These are phyloP conservation scores for Globisporangium solare DNA, from an alignment of 352 stramenopile genomes.

Conservation along the genomic window DNA sequence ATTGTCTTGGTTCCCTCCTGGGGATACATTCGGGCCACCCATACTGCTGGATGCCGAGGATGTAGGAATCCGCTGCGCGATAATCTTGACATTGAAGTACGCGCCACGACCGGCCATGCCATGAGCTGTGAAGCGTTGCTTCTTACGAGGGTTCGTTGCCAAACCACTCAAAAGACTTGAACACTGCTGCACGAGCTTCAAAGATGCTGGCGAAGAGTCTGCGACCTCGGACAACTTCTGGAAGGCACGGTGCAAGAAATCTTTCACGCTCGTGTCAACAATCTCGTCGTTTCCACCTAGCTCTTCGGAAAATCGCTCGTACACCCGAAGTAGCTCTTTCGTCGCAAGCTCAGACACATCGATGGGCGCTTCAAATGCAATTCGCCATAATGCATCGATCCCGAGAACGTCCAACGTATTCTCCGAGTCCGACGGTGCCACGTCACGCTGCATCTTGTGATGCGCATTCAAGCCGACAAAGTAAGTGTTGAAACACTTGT, in stretches of 20 bases:
- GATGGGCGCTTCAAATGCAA: slow-evolving; percentile 75
- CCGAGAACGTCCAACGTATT: slow-evolving; percentile 47
- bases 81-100: slow-evolving; percentile 76
- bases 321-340: slow-evolving; percentile 73
- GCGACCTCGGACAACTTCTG: slow-evolving; percentile 51
- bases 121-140: slow-evolving; percentile 54
- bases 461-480: slow-evolving; percentile 76
- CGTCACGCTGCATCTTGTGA: slow-evolving; percentile 27
- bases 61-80: slow-evolving; percentile 72
- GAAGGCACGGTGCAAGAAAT: slow-evolving; percentile 83
- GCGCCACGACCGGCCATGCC: slow-evolving; percentile 64
- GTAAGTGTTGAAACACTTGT: slow-evolving; percentile 87
- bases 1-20: slow-evolving; percentile 37
- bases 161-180: slow-evolving; percentile 67
- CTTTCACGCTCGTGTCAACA: slow-evolving; percentile 41
- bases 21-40: slow-evolving; percentile 14
- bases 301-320: slow-evolving; percentile 50
- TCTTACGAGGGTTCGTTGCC: slow-evolving; percentile 44
- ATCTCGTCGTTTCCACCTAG: slow-evolving; percentile 27
- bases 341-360: slow-evolving; percentile 77
- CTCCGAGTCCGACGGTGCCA: slow-evolving; percentile 1
- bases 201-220: slow-evolving; percentile 39
- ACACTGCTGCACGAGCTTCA: slow-evolving; percentile 77
- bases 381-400: slow-evolving; percentile 79
- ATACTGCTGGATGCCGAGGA: slow-evolving; percentile 20